Evolutionary conservation across 108 stramenopile species (phyloP).

Genomic region (Nitzschia inconspicua): DNA sequence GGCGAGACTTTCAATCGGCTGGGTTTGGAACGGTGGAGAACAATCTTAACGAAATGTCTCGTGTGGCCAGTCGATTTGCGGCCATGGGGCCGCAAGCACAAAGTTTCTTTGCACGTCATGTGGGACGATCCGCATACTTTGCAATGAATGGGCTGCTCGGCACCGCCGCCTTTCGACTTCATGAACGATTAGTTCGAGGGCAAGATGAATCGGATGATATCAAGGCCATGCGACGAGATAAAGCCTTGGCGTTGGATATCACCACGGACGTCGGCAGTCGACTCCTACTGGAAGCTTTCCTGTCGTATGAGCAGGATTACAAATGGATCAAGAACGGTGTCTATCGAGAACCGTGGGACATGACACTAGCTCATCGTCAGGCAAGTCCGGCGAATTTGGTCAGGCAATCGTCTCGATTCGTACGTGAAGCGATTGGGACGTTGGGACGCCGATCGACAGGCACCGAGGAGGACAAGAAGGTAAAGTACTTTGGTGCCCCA

Average conservation of each 20-base stretch:
- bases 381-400: conserved; percentile 20
- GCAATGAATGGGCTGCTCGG: conserved; percentile 22
- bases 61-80: neutral
- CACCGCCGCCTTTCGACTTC: conserved; percentile 3
- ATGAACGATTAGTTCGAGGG: conserved; percentile 15
- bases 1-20: conserved; percentile 22
- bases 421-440: conserved; percentile 26
- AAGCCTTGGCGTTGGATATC: neutral
- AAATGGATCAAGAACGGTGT: conserved; percentile 9
- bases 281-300: conserved; percentile 25
- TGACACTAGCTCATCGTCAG: conserved; percentile 16
- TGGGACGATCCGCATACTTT: conserved; percentile 24
- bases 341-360: conserved; percentile 30
- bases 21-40: conserved; percentile 9
- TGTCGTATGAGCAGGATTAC: conserved; percentile 36
- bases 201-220: neutral
- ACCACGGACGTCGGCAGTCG: neutral
- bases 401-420: conserved; percentile 10
- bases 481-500: neutral
- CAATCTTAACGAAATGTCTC: neutral
- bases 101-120: conserved; percentile 22
- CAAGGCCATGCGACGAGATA: neutral
- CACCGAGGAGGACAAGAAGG: conserved; percentile 2
- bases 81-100: neutral
- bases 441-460: conserved; percentile 16